Conservation (phyloP, 2,329 filamentous ascomycete species). For the Colletotrichum godetiae region DNA sequence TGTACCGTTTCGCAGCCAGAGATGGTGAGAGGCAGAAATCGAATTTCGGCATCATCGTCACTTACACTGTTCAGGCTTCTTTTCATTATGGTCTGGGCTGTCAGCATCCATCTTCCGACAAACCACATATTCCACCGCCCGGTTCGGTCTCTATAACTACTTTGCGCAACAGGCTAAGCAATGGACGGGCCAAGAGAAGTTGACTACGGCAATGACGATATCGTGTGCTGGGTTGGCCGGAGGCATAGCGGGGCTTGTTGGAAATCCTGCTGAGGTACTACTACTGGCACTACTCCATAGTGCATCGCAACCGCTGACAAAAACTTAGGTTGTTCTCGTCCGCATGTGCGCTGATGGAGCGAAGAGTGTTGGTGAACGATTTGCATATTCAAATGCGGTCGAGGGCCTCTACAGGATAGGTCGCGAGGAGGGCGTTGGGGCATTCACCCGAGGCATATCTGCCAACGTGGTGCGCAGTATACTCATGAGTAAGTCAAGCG, state of each 20-base stretch:
- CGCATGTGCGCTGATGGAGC: slow-evolving; percentile 60
- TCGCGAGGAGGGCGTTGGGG: slow-evolving; percentile 51
- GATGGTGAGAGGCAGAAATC: slow-evolving; percentile 45
- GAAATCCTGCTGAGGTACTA: slow-evolving; percentile 55
- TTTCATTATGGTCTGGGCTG: slow-evolving; percentile 55
- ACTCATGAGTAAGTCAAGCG: slow-evolving; percentile 52
- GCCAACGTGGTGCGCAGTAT: slow-evolving; percentile 55
- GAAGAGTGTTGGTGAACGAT: slow-evolving; percentile 48
- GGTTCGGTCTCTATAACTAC: slow-evolving; percentile 54
- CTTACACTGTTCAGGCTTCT: slow-evolving; percentile 44
- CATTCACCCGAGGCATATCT: slow-evolving; percentile 51
- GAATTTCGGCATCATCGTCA: background rate
- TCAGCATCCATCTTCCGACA: slow-evolving; percentile 57
- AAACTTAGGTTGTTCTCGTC: slow-evolving; percentile 50
- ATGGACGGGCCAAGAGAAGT: slow-evolving; percentile 42
- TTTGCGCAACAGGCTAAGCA: slow-evolving; percentile 45
- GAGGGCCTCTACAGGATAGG: slow-evolving; percentile 47
- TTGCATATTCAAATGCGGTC: slow-evolving; percentile 51
- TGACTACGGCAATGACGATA: slow-evolving; percentile 49
- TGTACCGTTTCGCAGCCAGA: slow-evolving; percentile 50
- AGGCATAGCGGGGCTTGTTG: slow-evolving; percentile 55
- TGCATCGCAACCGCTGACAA: background rate
- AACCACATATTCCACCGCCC: slow-evolving; percentile 56
- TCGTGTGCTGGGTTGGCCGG: slow-evolving; percentile 53
- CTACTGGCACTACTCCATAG: background rate